Evolutionary conservation across 2,329 filamentous ascomycete genomes (phyloP).

Genomic region (Fusarium proliferatum): DNA sequence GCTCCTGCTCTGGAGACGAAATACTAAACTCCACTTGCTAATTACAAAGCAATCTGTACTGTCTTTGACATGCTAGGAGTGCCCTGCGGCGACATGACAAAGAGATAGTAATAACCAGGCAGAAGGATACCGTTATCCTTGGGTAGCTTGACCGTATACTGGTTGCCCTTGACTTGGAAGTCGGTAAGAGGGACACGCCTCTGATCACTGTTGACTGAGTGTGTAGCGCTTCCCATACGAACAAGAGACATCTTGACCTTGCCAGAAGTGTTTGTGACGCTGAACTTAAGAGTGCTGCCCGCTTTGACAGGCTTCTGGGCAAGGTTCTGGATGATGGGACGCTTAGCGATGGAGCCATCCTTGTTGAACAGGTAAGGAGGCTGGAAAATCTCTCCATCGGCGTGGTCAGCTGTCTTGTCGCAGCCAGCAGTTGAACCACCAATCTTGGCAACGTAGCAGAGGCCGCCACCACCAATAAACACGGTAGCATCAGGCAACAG

Average conservation of each 20-base stretch:
- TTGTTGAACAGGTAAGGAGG: constrained; percentile 65
- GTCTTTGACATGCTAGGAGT: constrained; percentile 31
- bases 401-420: constrained; percentile 58
- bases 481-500: constrained; percentile 63
- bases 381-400: constrained; percentile 65
- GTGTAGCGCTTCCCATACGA: constrained; percentile 61
- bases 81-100: constrained; percentile 48
- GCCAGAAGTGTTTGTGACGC: constrained; percentile 34
- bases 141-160: constrained; percentile 56
- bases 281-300: constrained; percentile 37
- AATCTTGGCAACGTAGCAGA: constrained; percentile 54
- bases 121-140: constrained; percentile 60
- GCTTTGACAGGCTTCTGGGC: constrained; percentile 27
- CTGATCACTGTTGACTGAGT: constrained; percentile 69
- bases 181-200: constrained; percentile 59
- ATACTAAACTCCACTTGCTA: too few relatives aligned
- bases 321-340: constrained; percentile 36
- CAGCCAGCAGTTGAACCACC: constrained; percentile 45
- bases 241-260: constrained; percentile 55
- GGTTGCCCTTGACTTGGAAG: constrained; percentile 33
- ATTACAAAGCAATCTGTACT: constrained; percentile 8
- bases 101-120: constrained; percentile 66
- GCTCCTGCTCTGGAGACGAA: rapidly evolving
- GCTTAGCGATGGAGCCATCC: constrained; percentile 52
- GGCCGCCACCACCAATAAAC: constrained; percentile 62